A percentile compares a stretch with the other conserved stretches of the same genome.
Evolutionary conservation across 352 stramenopile species (phyloP).

Genomic region (Globisporangium camurandrum): DNA sequence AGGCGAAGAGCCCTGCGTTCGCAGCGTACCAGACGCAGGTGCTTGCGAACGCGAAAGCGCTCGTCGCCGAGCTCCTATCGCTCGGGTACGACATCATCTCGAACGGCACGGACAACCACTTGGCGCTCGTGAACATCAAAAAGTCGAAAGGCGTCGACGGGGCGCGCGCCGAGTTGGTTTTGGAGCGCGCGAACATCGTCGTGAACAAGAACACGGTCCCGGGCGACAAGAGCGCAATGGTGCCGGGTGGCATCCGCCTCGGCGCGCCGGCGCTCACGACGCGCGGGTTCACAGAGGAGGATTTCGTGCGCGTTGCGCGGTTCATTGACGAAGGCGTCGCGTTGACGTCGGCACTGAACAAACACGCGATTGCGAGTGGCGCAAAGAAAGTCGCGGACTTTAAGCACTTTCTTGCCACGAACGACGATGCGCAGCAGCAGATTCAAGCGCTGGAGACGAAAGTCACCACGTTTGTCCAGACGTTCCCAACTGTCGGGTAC

Average conservation of each 20-base stretch:
- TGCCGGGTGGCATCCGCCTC: constrained; percentile 95
- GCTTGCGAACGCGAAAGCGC: constrained; percentile 84
- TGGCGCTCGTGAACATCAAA: constrained; percentile 97
- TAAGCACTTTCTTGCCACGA: constrained; percentile 66
- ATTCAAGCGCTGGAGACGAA: constrained; percentile 78
- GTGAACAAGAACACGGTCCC: constrained; percentile 99
- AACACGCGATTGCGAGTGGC: constrained; percentile 86
- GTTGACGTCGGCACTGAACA: constrained; percentile 90
- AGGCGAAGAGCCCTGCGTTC: constrained; percentile 93
- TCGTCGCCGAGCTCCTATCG: constrained; percentile 85
- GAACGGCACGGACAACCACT: constrained; percentile 98
- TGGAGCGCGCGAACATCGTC: constrained; percentile 96
- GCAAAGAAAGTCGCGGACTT: constrained; percentile 93
- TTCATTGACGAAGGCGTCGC: constrained; percentile 95
- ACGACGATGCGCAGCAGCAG: constrained; percentile 42
- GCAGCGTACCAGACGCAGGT: constrained; percentile 98
- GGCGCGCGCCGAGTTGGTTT: constrained; percentile 93
- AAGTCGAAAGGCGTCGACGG: constrained; percentile 89
- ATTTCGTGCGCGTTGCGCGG: constrained; percentile 92
- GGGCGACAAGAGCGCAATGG: constrained; percentile 95
- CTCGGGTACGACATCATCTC: constrained; percentile 95
- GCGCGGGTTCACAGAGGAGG: constrained; percentile 92
- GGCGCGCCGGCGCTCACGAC: constrained; percentile 94
- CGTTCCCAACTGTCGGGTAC: constrained; percentile 96
- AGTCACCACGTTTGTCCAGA: constrained; percentile 91